Percentiles rank a stretch among this genome's conserved stretches.
phyloP scores from a whole-genome alignment of 768 basidiomycete genomes.

The Suillus sp. region DNA sequence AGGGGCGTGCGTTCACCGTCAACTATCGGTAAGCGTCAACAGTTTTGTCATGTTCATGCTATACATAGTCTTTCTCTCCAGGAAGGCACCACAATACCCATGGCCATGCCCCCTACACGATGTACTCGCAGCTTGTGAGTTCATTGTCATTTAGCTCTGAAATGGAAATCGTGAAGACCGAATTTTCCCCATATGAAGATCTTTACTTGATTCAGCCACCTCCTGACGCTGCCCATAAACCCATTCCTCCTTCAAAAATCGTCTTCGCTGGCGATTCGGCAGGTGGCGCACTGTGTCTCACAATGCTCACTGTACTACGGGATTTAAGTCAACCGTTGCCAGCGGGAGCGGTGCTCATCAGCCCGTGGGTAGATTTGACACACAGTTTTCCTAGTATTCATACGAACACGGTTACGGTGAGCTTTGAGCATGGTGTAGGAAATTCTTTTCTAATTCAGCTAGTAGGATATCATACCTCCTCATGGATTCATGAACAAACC shows the following conservation, averaged over 20 bases:
- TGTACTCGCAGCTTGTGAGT: slow-evolving; percentile 67
- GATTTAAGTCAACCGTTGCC: slow-evolving; percentile 72
- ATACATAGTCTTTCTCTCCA: slow-evolving; percentile 27
- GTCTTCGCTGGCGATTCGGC: slow-evolving; percentile 82
- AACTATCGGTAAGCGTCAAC: slow-evolving; percentile 46
- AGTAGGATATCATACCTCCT: slow-evolving; percentile 66
- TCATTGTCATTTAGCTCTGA: not conserved
- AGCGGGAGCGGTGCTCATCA: slow-evolving; percentile 76
- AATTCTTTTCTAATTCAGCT: slow-evolving; percentile 1
- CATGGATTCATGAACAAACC: slow-evolving; percentile 65
- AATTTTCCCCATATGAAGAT: slow-evolving; percentile 39
- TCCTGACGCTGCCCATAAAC: slow-evolving; percentile 57
- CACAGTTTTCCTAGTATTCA: slow-evolving; percentile 81
- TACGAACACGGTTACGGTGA: slow-evolving; percentile 61
- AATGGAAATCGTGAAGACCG: not conserved
- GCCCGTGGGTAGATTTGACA: slow-evolving; percentile 85
- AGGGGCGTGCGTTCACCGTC: slow-evolving; percentile 65
- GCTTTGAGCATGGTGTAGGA: slow-evolving; percentile 16
- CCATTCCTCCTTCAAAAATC: slow-evolving; percentile 67
- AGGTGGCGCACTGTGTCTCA: slow-evolving; percentile 67
- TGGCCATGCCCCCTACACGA: slow-evolving; percentile 82
- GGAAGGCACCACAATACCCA: slow-evolving; percentile 83
- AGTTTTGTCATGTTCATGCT: not conserved
- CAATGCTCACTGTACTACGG: slow-evolving; percentile 62
- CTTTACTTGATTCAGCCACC: slow-evolving; percentile 77